These are phyloP conservation scores for Ceraceosorus guamensis DNA, from an alignment of 1,284 basidiomycete species.

Conservation along the genomic window DNA sequence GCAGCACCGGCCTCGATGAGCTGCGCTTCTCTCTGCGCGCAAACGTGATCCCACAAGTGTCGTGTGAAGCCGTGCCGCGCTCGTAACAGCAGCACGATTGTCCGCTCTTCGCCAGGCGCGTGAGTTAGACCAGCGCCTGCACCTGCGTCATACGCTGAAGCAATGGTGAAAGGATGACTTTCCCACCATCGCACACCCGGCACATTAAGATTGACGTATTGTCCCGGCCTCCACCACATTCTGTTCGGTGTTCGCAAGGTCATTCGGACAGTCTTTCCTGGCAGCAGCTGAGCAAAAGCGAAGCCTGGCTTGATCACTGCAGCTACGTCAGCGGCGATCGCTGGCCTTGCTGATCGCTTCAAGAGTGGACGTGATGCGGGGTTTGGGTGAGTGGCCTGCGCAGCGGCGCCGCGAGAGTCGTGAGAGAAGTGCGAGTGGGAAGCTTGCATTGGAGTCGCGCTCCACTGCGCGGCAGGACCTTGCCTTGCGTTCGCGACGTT, in stretches of 20 bases:
- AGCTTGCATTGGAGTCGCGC: background rate
- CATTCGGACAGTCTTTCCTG: constrained; percentile 69
- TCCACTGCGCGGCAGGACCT: too few relatives aligned
- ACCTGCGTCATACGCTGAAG: constrained; percentile 59
- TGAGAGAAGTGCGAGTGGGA: background rate
- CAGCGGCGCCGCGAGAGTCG: background rate
- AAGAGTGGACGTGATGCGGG: too few relatives aligned
- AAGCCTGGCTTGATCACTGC: constrained; percentile 55
- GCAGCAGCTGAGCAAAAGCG: constrained; percentile 68
- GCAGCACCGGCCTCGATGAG: constrained; percentile 37
- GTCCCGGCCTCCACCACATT: constrained; percentile 65
- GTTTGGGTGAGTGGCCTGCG: too few relatives aligned
- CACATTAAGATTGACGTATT: constrained; percentile 67
- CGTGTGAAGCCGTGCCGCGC: constrained; percentile 70
- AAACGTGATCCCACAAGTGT: constrained; percentile 60
- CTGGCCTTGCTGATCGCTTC: constrained; percentile 20
- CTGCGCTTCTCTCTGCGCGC: constrained; percentile 26
- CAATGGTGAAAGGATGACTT: constrained; percentile 75
- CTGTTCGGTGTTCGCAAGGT: constrained; percentile 58
- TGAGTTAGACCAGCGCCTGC: constrained; percentile 26
- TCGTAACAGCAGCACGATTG: constrained; percentile 67
- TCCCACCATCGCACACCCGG: constrained; percentile 64
- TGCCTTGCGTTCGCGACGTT: too few relatives aligned
- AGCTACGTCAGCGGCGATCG: constrained; percentile 35
- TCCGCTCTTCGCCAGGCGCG: constrained; percentile 50